Conservation (phyloP, 345 rosid genomes). For the Populus alba region DNA sequence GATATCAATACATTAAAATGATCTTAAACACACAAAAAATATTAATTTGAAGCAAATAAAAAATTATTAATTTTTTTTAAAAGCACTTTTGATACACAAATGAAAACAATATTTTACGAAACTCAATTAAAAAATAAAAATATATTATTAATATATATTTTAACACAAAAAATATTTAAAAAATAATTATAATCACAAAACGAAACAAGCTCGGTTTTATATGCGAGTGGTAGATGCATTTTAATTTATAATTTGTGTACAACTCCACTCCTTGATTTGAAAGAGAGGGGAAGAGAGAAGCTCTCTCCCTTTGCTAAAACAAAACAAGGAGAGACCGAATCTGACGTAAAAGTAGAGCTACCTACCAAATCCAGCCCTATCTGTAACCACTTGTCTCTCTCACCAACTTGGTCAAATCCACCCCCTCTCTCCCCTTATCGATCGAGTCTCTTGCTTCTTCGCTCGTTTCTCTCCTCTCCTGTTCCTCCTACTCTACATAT, state of each 20-base stretch:
- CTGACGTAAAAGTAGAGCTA: conserved; percentile 49
- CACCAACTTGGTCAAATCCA: conserved; percentile 55
- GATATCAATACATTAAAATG: too few species aligned
- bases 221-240: background rate
- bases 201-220: too few species aligned
- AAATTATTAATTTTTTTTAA: too few species aligned
- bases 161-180: too few species aligned
- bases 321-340: conserved; percentile 18
- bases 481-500: background rate
- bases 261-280: background rate
- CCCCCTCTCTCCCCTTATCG: background rate
- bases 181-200: too few species aligned
- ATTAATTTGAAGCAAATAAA: too few species aligned
- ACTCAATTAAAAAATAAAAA: too few species aligned
- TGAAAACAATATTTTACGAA: too few species aligned
- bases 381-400: conserved; percentile 52
- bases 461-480: conserved; percentile 1
- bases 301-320: background rate
- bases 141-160: too few species aligned
- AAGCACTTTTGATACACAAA: too few species aligned
- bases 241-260: background rate
- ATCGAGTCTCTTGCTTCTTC: conserved; percentile 22
- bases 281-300: background rate
- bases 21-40: too few species aligned
- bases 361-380: conserved; percentile 52